phyloP scores from a whole-genome alignment of 2,329 filamentous ascomycete species.

The Ceratocystis ficicola region DNA sequence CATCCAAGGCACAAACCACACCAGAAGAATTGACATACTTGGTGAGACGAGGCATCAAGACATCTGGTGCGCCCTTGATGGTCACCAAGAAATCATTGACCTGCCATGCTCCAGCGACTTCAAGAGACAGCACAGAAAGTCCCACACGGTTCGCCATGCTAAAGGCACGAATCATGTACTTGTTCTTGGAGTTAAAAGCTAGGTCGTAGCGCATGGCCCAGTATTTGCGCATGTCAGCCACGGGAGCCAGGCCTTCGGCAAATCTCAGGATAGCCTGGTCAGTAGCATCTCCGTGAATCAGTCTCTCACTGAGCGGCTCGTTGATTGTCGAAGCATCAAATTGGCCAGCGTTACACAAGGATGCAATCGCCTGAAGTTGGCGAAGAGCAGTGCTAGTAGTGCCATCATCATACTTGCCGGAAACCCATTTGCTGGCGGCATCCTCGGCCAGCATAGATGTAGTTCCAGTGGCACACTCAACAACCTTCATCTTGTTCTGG shows the following conservation, averaged over 20 bases:
- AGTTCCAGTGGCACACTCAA: constrained; percentile 74
- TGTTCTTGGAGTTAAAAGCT: constrained; percentile 43
- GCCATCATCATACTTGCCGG: constrained; percentile 53
- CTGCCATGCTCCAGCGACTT: constrained; percentile 98
- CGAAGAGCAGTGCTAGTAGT: constrained; percentile 58
- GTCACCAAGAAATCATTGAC: constrained; percentile 60
- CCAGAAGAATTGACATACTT: constrained; percentile 65
- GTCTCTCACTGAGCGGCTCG: constrained; percentile 59
- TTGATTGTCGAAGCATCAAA: constrained; percentile 58
- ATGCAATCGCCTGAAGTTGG: constrained; percentile 60
- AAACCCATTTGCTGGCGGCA: constrained; percentile 56
- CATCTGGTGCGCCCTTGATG: constrained; percentile 93
- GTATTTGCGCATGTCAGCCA: constrained; percentile 43
- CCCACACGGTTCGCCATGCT: constrained; percentile 58
- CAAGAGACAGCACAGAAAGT: constrained; percentile 92
- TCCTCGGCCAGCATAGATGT: constrained; percentile 81
- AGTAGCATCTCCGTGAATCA: constrained; percentile 81
- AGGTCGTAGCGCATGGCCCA: constrained; percentile 59
- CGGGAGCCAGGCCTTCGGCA: constrained; percentile 86
- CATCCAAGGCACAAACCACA: constrained; percentile 59
- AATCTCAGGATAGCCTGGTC: constrained; percentile 84
- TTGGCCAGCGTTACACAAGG: constrained; percentile 75
- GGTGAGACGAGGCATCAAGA: constrained; percentile 82
- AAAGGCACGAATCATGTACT: constrained; percentile 51
- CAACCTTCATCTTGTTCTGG: constrained; percentile 99